Conservation (phyloP, 148 eudicot species). For the Vaccinium vitisidaea region DNA sequence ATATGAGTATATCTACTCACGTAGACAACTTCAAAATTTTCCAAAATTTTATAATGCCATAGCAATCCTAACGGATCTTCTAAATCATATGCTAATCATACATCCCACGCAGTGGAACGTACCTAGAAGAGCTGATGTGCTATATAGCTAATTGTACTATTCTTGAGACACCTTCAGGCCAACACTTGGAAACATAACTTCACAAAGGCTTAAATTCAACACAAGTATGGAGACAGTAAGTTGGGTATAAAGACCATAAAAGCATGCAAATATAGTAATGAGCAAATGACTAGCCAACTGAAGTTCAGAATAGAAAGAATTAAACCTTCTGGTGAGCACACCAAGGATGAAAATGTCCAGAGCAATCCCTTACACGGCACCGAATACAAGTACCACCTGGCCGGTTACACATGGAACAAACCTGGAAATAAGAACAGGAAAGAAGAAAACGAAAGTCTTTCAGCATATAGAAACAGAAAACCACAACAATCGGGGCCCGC, state of each 20-base stretch:
- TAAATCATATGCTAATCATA: neutral
- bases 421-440: constrained; percentile 27
- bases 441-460: neutral
- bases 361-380: constrained; percentile 41
- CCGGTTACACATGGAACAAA: constrained; percentile 51
- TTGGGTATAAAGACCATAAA: neutral
- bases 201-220: neutral
- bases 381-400: constrained; percentile 52
- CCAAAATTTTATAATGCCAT: neutral
- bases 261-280: neutral
- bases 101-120: neutral
- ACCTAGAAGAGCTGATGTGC: neutral
- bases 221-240: neutral
- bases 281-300: neutral
- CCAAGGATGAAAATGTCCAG: constrained; percentile 53
- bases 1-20: neutral
- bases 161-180: neutral
- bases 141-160: neutral
- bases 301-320: neutral
- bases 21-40: neutral
- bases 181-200: constrained; percentile 1
- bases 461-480: neutral
- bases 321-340: constrained; percentile 59
- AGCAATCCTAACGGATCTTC: neutral
- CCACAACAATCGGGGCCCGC: neutral